Base-by-base conservation (phyloP, 169 alveolate genomes). In the Eimeria necatrix region DNA sequence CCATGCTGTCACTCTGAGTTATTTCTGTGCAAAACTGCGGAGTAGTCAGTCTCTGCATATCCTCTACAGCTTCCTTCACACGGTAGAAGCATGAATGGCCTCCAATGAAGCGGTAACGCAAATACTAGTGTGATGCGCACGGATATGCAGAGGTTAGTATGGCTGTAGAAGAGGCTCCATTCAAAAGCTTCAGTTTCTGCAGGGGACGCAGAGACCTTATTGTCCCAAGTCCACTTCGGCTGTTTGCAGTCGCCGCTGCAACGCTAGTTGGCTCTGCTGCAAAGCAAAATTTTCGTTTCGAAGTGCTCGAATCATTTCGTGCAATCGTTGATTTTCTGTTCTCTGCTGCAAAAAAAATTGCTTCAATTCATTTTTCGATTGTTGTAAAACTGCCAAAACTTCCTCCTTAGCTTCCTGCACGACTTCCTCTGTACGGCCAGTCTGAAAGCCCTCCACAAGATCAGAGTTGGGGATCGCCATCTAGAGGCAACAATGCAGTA, bases 171-270 rank as follows among this genome's bases (percentile, higher is more conserved):
- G 41, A 32, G 41, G 41, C 41, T 32, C 41, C 41, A 32, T 32
- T 32, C 41, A 32, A 32, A 32, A 32, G 41, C 41, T 32, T 32
- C 41, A 32, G 41, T 32, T 32, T 32, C 41, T 0, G 41, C 41
- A 32, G 41, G 3, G 41, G 41, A 32, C 0, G 2, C 41, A 46
- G 91, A 24, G 3, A 7, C 12, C n/a, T 86, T 71, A 94, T 64
- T 94, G 96, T n/a, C 96, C 96, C 41, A 94, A 41, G 56, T 94
- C 96, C 48, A 85, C 96, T 71, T 94, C 96, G n/a, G 86, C 80
- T 26, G 92, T 84, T 49, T 94, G 96, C 24, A 94, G 91, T 24
- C 96, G 68, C 56, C 94, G 89, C 73, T 94, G 96, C 18, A 94
- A 91, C 41, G 92, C 93, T 8, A 94, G 94, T 52, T 83, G 93